Conservation (phyloP, 139 green algal genomes). For the Bryopsis sp. region DNA sequence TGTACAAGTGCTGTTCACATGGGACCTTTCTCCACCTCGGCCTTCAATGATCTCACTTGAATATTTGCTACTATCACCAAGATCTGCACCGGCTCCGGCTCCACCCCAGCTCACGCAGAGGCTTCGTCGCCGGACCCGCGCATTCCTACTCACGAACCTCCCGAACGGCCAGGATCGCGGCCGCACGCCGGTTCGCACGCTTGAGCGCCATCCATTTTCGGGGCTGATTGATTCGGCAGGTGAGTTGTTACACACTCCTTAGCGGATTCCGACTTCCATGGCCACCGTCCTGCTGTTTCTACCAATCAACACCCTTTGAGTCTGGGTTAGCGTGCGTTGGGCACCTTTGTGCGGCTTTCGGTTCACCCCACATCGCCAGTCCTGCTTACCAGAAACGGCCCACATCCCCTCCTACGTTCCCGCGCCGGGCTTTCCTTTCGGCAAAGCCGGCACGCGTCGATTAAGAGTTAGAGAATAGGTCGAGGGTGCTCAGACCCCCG, state of each 20-base stretch:
- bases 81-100: slow-evolving; percentile 84
- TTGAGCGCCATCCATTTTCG: slow-evolving; percentile 96
- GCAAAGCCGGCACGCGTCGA: slow-evolving; percentile 75
- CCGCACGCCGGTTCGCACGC: slow-evolving; percentile 43
- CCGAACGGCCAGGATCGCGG: background rate
- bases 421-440: slow-evolving; percentile 69
- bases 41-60: slow-evolving; percentile 91
- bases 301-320: slow-evolving; percentile 91
- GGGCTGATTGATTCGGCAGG: slow-evolving; percentile 93
- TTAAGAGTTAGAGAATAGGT: slow-evolving; percentile 96
- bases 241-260: slow-evolving; percentile 98
- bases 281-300: slow-evolving; percentile 90
- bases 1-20: slow-evolving; percentile 94
- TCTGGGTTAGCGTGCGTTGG: slow-evolving; percentile 86
- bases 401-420: slow-evolving; percentile 79
- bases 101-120: slow-evolving; percentile 71
- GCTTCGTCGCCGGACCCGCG: slow-evolving; percentile 72
- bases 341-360: slow-evolving; percentile 83
- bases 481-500: slow-evolving; percentile 69
- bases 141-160: slow-evolving; percentile 79
- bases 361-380: slow-evolving; percentile 94
- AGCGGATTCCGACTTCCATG: slow-evolving; percentile 96
- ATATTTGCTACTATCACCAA: slow-evolving; percentile 94
- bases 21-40: slow-evolving; percentile 88
- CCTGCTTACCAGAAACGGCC: slow-evolving; percentile 95